Base-by-base conservation (phyloP, 225 moss, liverwort and hornwort genomes). In the Straminergon stramineum region DNA sequence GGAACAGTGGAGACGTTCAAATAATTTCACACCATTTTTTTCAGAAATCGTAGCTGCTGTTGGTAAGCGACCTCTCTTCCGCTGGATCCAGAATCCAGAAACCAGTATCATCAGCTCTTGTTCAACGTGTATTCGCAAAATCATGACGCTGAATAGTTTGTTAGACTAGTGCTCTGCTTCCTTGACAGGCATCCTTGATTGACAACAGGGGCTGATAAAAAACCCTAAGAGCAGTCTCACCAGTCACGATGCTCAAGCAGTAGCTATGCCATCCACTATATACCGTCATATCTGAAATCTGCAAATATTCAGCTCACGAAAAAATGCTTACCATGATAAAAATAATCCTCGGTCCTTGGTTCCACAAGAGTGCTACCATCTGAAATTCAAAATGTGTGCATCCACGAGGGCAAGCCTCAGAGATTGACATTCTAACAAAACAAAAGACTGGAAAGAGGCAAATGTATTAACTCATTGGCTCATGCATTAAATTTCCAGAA, bases 1-100 rank as follows among this genome's bases (percentile, higher is more conserved):
- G n/a, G 3, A 6, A 26, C 10, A 37, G 56, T 21, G 24, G 10
- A 79, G 37, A 56, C 37, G 3, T 79, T 5, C 56, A 79, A 24
- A n/a, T n/a, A 26, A 24, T 57, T 79, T 79, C 79, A 16, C 57
- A 26, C 24, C n/a, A 57, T 26, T 56, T n/a, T 57, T 10, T n/a
- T 37, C 56, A 56, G n/a, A 79, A 79, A 24, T 56, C 10, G 56
- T 6, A 56, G 6, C 79, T 26, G n/a, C 1, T 56, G n/a, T 17
- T 56, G 56, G 24, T 37, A 26, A 79, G 56, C 37, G 26, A 56
- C 16, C 37, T 16, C 56, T 96, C 89, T 96, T 96, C 26, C 95
- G 96, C 96, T 96, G 15, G 12, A 18, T 75, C 75, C 5, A 27
- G 27, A 62, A 62, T 62, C 24, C 27, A 76, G 56, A 26, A 37